A percentile compares a stretch with the other conserved stretches of the same genome.
These are phyloP conservation scores for Clarireedia paspali DNA, from an alignment of 2,329 filamentous ascomycete species.

Conservation along the genomic window DNA sequence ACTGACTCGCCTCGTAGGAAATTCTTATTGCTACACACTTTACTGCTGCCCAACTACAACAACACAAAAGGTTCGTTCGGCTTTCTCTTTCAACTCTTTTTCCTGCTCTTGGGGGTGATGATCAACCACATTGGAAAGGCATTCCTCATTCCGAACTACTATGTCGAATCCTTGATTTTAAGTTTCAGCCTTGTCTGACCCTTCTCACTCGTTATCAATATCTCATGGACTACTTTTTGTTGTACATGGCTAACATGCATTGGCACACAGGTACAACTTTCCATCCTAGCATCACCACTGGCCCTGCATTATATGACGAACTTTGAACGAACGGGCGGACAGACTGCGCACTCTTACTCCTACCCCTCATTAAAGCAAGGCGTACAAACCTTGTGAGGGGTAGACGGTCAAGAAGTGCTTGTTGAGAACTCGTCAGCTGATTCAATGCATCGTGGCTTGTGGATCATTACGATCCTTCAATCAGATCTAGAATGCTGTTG, in stretches of 20 bases:
- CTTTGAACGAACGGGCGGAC: slow-evolving; percentile 40
- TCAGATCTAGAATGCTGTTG: slow-evolving; percentile 4
- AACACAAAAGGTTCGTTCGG: slow-evolving; percentile 26
- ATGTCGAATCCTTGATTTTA: slow-evolving; percentile 32
- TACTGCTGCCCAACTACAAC: background rate
- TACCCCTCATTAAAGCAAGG: slow-evolving; percentile 31
- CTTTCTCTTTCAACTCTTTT: slow-evolving; percentile 4
- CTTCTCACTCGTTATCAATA: slow-evolving; percentile 11
- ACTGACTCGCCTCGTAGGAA: background rate
- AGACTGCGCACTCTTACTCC: slow-evolving; percentile 32
- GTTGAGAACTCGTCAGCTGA: slow-evolving; percentile 40
- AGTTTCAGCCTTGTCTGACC: slow-evolving; percentile 41
- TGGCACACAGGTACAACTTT: slow-evolving; percentile 26
- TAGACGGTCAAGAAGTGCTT: slow-evolving; percentile 31
- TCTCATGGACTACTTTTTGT: background rate
- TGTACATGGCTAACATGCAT: slow-evolving; percentile 7
- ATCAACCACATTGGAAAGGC: slow-evolving; percentile 30
- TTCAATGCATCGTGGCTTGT: slow-evolving; percentile 21
- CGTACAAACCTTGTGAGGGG: slow-evolving; percentile 34
- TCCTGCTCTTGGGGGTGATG: slow-evolving; percentile 26
- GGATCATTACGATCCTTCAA: slow-evolving; percentile 10
- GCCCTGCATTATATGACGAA: slow-evolving; percentile 33
- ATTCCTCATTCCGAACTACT: slow-evolving; percentile 32
- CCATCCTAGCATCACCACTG: background rate
- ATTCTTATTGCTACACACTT: background rate